Evolutionary conservation across 202 grass and related monocot species (phyloP).

Genomic region (Setaria italica): DNA sequence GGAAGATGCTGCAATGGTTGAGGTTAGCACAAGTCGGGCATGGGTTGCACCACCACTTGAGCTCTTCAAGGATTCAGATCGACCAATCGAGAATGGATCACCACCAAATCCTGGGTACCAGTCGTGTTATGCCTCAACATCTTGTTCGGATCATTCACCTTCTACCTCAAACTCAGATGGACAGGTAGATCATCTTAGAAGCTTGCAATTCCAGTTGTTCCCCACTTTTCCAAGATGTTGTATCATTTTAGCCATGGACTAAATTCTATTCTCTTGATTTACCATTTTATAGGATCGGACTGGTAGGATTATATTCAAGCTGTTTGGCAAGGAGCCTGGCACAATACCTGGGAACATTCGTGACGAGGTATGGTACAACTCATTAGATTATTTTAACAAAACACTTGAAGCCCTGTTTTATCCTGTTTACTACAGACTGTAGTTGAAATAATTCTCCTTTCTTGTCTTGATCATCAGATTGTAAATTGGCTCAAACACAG

Average conservation of each 20-base stretch:
- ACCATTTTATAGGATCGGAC: conserved; percentile 78
- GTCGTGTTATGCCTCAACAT: conserved; percentile 72
- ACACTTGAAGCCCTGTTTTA: not conserved
- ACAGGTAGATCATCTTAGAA: conserved; percentile 58
- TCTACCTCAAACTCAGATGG: conserved; percentile 93
- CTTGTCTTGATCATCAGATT: conserved; percentile 56
- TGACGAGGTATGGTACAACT: conserved; percentile 56
- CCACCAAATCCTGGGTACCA: conserved; percentile 61
- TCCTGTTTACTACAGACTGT: conserved; percentile 6
- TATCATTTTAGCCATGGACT: conserved; percentile 14
- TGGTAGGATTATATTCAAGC: conserved; percentile 92
- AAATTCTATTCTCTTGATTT: conserved; percentile 14
- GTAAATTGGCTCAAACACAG: conserved; percentile 94
- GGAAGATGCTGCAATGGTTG: conserved; percentile 69
- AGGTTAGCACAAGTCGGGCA: conserved; percentile 71
- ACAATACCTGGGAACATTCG: conserved; percentile 82
- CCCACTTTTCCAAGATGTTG: not conserved
- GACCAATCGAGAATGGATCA: conserved; percentile 56
- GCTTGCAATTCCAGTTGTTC: conserved; percentile 26
- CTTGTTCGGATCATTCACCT: conserved; percentile 89
- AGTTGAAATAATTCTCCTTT: conserved; percentile 36
- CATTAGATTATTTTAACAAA: conserved; percentile 13
- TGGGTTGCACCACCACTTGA: conserved; percentile 64
- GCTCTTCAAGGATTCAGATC: conserved; percentile 72
- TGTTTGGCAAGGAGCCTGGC: conserved; percentile 94